Conservation (phyloP, 129 eudicot genomes). For the Tagetes patula region DNA sequence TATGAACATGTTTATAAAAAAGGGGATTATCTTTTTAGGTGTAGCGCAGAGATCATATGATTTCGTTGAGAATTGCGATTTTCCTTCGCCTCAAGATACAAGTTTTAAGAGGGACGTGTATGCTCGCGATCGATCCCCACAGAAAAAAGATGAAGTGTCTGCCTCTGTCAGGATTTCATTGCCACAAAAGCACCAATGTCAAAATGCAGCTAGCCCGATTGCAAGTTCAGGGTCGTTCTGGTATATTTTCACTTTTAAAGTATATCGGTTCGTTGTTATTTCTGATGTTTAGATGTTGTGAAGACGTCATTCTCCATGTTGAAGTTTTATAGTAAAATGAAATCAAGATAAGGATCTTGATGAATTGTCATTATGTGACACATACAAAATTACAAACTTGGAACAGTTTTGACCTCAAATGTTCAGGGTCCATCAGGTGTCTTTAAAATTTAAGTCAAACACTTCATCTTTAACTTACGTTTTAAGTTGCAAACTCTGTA, state of each 20-base stretch:
- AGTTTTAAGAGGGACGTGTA: constrained; percentile 29
- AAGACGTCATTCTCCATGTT: constrained; percentile 3
- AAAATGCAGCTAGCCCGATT: constrained; percentile 23
- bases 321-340: constrained; percentile 2
- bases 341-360: not conserved
- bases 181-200: constrained; percentile 24
- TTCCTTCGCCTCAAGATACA: constrained; percentile 62
- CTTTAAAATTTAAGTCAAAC: not conserved
- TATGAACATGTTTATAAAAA: too few relatives aligned
- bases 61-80: constrained; percentile 84
- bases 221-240: constrained; percentile 40
- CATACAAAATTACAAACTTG: not conserved
- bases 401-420: constrained; percentile 8
- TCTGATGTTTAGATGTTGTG: constrained; percentile 10
- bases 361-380: not conserved
- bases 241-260: constrained; percentile 32
- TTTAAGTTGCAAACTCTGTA: not conserved
- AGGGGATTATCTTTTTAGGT: not conserved
- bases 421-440: not conserved
- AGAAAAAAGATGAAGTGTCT: constrained; percentile 28
- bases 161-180: constrained; percentile 24
- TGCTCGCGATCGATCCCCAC: constrained; percentile 23
- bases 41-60: constrained; percentile 70
- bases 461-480: not conserved
- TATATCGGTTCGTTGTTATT: not conserved